A percentile compares a stretch with the other conserved stretches of the same genome.
Conservation (phyloP, 2,329 filamentous ascomycete species). For the Aspergillus caelatus region DNA sequence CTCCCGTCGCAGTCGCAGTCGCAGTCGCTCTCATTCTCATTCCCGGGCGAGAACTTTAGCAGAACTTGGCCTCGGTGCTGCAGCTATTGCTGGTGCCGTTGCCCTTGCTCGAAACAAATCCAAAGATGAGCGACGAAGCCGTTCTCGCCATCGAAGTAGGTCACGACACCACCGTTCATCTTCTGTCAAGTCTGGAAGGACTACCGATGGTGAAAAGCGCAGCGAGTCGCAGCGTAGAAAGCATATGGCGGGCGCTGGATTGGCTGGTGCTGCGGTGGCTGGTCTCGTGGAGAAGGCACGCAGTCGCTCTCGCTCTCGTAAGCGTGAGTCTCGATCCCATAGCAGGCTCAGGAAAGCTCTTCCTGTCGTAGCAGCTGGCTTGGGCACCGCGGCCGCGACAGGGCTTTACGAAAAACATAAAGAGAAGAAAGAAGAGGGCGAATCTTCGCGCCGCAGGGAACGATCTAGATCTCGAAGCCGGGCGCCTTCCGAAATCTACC, state of each 20-base stretch:
- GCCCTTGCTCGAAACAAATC: conserved; percentile 60
- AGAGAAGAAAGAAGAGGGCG: conserved; percentile 59
- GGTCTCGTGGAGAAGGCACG: conserved; percentile 62
- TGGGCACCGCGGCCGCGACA: conserved; percentile 63
- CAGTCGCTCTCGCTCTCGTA: conserved; percentile 59
- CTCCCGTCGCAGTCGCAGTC: conserved; percentile 34
- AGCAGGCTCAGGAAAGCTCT: conserved; percentile 60
- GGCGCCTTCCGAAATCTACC: conserved; percentile 43
- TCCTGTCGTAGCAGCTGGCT: conserved; percentile 63
- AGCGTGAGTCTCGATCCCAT: conserved; percentile 54
- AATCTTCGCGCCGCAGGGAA: conserved; percentile 40
- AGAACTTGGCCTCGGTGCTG: conserved; percentile 55
- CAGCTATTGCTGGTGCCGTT: conserved; percentile 63
- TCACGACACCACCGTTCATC: conserved; percentile 46
- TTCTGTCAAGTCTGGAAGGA: conserved; percentile 27
- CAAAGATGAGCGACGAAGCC: conserved; percentile 52
- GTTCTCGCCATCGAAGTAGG: conserved; percentile 45
- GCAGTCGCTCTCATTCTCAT: conserved; percentile 51
- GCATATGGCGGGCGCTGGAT: conserved; percentile 63
- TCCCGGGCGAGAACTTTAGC: conserved; percentile 57
- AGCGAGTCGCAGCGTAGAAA: conserved; percentile 56
- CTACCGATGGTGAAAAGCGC: conserved; percentile 30
- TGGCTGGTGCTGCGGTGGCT: conserved; percentile 64
- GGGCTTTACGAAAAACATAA: conserved; percentile 66
- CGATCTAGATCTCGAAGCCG: conserved; percentile 52